phyloP scores from a whole-genome alignment of 1,284 basidiomycete genomes.

The Butyriboletus appendiculatus region DNA sequence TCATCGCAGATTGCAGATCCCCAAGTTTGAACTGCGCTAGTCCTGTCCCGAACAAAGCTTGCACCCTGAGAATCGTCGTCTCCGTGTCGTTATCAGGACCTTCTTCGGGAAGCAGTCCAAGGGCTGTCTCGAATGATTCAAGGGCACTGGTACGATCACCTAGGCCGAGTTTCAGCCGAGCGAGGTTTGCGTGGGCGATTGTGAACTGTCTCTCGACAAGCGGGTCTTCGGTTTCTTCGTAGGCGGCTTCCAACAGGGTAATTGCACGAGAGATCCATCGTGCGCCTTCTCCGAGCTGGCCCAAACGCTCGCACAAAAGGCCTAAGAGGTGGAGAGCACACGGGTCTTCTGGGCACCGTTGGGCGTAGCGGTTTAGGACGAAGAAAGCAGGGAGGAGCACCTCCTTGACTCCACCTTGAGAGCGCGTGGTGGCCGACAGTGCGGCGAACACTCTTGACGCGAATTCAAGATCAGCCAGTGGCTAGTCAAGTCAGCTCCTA shows the following conservation, averaged over 20 bases:
- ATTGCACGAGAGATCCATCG: slow-evolving; percentile 68
- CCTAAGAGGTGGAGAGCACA: slow-evolving; percentile 85
- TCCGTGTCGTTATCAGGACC: slow-evolving; percentile 23
- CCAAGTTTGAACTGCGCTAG: slow-evolving; percentile 70
- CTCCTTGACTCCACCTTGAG: slow-evolving; percentile 38
- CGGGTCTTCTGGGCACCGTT: slow-evolving; percentile 67
- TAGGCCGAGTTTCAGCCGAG: slow-evolving; percentile 68
- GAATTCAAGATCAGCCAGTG: slow-evolving; percentile 84
- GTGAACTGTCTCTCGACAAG: slow-evolving; percentile 79
- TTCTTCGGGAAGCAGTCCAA: slow-evolving; percentile 65
- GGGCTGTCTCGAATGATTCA: slow-evolving; percentile 71
- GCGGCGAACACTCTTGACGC: slow-evolving; percentile 64
- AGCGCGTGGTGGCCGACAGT: slow-evolving; percentile 34
- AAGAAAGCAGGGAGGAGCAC: slow-evolving; percentile 76
- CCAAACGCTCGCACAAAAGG: slow-evolving; percentile 84
- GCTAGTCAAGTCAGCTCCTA: slow-evolving; percentile 43
- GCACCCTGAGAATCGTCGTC: slow-evolving; percentile 50
- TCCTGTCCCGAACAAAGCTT: slow-evolving; percentile 72
- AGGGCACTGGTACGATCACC: slow-evolving; percentile 62
- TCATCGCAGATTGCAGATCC: slow-evolving; percentile 64
- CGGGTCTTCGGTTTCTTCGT: slow-evolving; percentile 85
- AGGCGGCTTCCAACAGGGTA: slow-evolving; percentile 77
- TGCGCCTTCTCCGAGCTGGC: slow-evolving; percentile 65
- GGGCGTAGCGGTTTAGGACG: slow-evolving; percentile 77
- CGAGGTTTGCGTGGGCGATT: slow-evolving; percentile 83